These are phyloP conservation scores for Mycosphaerelloides madeirae DNA, from an alignment of 2,329 filamentous ascomycete genomes.

Conservation along the genomic window DNA sequence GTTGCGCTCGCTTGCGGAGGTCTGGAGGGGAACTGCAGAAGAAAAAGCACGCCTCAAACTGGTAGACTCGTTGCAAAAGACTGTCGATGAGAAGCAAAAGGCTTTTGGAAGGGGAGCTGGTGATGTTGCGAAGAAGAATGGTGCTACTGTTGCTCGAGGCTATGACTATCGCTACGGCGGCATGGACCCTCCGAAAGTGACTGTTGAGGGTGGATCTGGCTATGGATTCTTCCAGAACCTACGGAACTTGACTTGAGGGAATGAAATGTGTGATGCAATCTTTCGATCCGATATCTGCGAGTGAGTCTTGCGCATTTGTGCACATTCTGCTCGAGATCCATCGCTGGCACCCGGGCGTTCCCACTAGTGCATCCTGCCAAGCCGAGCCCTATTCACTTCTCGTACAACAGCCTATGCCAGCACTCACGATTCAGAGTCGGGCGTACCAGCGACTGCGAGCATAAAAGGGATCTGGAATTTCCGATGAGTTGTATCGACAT, in stretches of 20 bases:
- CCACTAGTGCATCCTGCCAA: no score
- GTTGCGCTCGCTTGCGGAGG: conserved; percentile 66
- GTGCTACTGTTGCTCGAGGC: conserved; percentile 17
- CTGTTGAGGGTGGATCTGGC: conserved; percentile 34
- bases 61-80: conserved; percentile 72
- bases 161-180: conserved; percentile 28
- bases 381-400: no score
- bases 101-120: conserved; percentile 36
- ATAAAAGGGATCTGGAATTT: no score
- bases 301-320: no score
- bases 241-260: conserved; percentile 39
- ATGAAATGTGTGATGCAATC: conserved; percentile 11
- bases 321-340: no score
- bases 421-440: no score
- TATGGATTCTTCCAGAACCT: conserved; percentile 51
- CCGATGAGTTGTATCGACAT: no score
- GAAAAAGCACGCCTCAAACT: conserved; percentile 79
- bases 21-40: conserved; percentile 95
- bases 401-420: no score
- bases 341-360: no score
- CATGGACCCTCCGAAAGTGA: conserved; percentile 10
- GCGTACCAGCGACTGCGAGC: no score
- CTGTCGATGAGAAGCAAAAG: conserved; percentile 69
- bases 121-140: conserved; percentile 10
- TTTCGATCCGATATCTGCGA: no score